phyloP scores from a whole-genome alignment of 2,329 filamentous ascomycete genomes.

The Penicillium sp. region DNA sequence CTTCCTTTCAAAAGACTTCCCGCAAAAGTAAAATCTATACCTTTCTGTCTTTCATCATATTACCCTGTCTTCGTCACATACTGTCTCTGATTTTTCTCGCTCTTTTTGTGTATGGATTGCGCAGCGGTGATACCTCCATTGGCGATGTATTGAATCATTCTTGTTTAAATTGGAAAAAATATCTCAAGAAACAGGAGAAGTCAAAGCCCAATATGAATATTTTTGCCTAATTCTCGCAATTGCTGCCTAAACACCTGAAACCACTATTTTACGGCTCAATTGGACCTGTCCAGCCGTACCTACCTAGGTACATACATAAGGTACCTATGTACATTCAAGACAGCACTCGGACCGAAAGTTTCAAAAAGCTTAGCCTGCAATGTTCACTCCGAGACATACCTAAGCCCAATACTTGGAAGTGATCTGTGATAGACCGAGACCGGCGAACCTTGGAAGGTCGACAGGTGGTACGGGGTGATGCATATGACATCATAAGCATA shows the following conservation, averaged over 20 bases:
- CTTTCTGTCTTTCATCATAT: neutral
- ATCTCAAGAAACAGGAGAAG: neutral
- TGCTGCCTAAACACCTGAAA: neutral
- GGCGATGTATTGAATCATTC: constrained; percentile 10
- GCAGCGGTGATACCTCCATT: constrained; percentile 19
- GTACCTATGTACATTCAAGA: neutral
- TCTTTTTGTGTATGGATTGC: constrained; percentile 4
- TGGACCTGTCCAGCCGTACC: neutral
- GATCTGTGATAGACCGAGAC: neutral
- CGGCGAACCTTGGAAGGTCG: neutral
- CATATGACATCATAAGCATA: constrained; percentile 1
- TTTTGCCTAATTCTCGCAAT: neutral
- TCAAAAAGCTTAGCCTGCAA: constrained; percentile 4
- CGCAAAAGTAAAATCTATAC: neutral
- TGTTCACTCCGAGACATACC: neutral
- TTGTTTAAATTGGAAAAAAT: neutral
- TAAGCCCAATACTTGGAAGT: neutral
- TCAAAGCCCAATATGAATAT: neutral
- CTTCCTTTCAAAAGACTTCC: neutral
- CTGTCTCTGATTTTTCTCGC: neutral
- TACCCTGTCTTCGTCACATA: neutral
- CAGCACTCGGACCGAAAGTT: neutral
- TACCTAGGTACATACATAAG: too few species aligned
- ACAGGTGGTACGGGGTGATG: neutral
- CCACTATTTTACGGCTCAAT: neutral